Evolutionary conservation across 176 grass and related monocot species (phyloP).

Genomic region (Aegilops umbellulata): DNA sequence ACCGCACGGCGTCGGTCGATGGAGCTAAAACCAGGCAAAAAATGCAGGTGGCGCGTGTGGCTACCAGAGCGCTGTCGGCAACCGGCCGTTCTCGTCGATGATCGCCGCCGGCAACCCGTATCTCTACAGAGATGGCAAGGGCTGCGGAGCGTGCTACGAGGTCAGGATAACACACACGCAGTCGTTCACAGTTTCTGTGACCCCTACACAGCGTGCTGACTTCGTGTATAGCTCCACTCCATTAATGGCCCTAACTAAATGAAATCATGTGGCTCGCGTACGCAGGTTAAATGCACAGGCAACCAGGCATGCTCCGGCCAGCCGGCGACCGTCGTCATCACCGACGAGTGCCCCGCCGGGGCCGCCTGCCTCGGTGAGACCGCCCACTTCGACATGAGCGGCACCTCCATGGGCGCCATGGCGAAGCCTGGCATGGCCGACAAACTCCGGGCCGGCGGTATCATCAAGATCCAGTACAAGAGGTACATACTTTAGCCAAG

Average conservation of each 20-base stretch:
- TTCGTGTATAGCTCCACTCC: constrained; percentile 5
- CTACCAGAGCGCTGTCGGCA: constrained; percentile 60
- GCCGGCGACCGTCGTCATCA: constrained; percentile 74
- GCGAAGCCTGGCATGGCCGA: constrained; percentile 54
- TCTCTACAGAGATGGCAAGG: constrained; percentile 66
- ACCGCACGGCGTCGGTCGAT: not conserved
- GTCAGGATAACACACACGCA: constrained; percentile 16
- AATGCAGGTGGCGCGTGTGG: constrained; percentile 81
- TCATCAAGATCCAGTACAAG: constrained; percentile 57
- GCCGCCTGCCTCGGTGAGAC: constrained; percentile 31
- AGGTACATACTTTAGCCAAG: constrained; percentile 19
- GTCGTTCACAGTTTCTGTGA: constrained; percentile 12
- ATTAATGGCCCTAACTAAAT: constrained; percentile 39
- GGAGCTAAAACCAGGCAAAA: not conserved
- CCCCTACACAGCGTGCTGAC: not conserved
- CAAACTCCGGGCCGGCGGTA: constrained; percentile 52
- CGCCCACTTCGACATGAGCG: constrained; percentile 84
- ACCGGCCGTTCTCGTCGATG: constrained; percentile 63
- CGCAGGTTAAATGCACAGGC: constrained; percentile 64
- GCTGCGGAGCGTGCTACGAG: constrained; percentile 90
- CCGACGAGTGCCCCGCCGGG: constrained; percentile 55
- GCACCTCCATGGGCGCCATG: constrained; percentile 79
- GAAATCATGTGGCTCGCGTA: constrained; percentile 16
- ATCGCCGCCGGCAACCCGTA: constrained; percentile 64
- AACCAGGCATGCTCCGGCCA: constrained; percentile 54